Evolutionary conservation across 345 rosid genomes (phyloP), one percentile per base, ranked within the genome.

Genomic region (Lumnitzera littorea): DNA sequence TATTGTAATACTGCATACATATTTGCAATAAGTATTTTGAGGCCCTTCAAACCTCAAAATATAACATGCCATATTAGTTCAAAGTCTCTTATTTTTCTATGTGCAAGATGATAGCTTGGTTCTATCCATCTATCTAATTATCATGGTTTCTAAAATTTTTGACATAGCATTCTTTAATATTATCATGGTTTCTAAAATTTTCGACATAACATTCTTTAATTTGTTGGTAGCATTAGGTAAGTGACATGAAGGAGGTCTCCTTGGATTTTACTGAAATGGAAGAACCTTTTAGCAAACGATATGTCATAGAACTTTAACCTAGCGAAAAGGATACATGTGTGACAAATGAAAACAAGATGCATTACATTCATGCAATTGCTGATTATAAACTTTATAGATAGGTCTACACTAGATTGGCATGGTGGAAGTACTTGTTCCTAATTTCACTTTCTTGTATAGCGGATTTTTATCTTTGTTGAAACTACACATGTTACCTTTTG

Each of bases 321-420:
- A 90, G 96, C 55, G 97, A 96, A 59, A 87, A 76, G 73, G 95
- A 89, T 76, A 66, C 81, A 62, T 74, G 67, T 48, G 97, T 92
- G 62, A 81, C 87, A 62, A 80, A 87, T 73, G 96, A 86, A 62
- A 89, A 92, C 84, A 89, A 90, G 80, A 89, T 92, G 97, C 98
- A 89, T 67, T 92, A 92, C 66, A 78, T 92, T 74, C 96, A 92
- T 84, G 97, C 96, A 62, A 90, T 92, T 81, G 98, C 97, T 27
- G 91, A 89, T 82, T 86, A 87, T 70, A 92, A 90, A 78, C 98
- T 92, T 70, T 89, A 90, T 62, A 74, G 96, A 63, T 97, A 92
- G 96, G 97, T 90, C 61, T 63, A 5, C n/a, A 61, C 29, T 62
- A 62, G 24, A 41, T 62, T 64, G 20, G 51, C 43, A 36, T 36